Evolutionary conservation across 805 yeast species (phyloP).

Genomic region (Kodamaea laetipori): DNA sequence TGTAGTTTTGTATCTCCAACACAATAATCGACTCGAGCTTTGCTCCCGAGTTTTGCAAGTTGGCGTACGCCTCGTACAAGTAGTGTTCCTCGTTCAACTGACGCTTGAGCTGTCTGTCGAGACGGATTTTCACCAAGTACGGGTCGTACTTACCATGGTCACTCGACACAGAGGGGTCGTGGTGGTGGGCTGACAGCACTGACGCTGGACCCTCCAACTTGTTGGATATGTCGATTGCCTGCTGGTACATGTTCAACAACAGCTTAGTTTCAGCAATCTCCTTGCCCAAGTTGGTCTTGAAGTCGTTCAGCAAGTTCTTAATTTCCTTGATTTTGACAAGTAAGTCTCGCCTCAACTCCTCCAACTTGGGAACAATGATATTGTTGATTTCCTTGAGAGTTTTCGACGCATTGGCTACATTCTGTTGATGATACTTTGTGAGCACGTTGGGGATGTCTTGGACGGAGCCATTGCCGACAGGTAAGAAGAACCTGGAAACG

Average conservation of each 20-base stretch:
- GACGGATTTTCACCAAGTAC: conserved; percentile 64
- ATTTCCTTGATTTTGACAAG: conserved; percentile 85
- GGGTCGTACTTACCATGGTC: conserved; percentile 70
- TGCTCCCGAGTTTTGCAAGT: conserved; percentile 83
- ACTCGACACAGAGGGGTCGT: background rate
- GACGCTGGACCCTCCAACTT: conserved; percentile 34
- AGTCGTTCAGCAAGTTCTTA: conserved; percentile 78
- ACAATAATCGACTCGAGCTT: conserved; percentile 86
- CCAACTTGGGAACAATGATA: conserved; percentile 55
- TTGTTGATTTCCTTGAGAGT: conserved; percentile 53
- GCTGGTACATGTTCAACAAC: conserved; percentile 51
- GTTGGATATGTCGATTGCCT: conserved; percentile 66
- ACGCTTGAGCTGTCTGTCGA: conserved; percentile 76
- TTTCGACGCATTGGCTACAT: conserved; percentile 36
- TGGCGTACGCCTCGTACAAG: conserved; percentile 83
- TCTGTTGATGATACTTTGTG: conserved; percentile 49
- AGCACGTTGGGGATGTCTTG: conserved; percentile 79
- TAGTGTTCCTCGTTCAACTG: conserved; percentile 84
- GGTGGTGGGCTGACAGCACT: conserved; percentile 10
- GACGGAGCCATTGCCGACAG: conserved; percentile 77
- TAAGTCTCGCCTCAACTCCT: conserved; percentile 67
- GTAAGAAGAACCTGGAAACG: conserved; percentile 60
- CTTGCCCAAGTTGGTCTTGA: conserved; percentile 69
- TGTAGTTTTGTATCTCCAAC: conserved; percentile 79
- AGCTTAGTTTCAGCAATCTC: conserved; percentile 49